Percentiles rank a stretch among this genome's conserved stretches.
Evolutionary conservation across 768 basidiomycete species (phyloP).

Genomic region (Leccinum disarticulatum): DNA sequence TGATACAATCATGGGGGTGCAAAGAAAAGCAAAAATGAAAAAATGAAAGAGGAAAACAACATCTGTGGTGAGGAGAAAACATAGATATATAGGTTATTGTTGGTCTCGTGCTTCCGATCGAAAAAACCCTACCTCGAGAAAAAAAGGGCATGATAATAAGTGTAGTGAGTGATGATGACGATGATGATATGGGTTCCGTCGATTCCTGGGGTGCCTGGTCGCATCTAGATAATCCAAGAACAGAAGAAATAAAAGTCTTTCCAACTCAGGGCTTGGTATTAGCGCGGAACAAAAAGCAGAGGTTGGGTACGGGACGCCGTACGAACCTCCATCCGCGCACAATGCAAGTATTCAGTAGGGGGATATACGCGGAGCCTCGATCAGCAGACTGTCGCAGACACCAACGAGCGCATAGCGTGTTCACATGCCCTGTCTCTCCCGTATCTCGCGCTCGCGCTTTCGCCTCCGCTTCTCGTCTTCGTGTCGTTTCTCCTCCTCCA

Average conservation of each 20-base stretch:
- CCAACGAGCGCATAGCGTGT: neutral
- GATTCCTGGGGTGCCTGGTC: slow-evolving; percentile 6
- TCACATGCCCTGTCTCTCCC: slow-evolving; percentile 32
- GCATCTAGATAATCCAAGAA: slow-evolving; percentile 25
- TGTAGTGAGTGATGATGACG: slow-evolving; percentile 1
- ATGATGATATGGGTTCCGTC: neutral
- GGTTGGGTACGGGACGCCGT: neutral
- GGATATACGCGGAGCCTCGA: neutral
- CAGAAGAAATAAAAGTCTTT: neutral
- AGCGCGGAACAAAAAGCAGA: neutral
- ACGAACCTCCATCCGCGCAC: neutral
- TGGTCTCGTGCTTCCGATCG: slow-evolving; percentile 1
- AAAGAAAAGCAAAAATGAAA: neutral
- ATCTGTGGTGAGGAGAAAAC: neutral
- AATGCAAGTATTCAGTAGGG: neutral
- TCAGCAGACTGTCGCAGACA: neutral
- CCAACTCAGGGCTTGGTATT: neutral
- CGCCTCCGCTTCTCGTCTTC: slow-evolving; percentile 74
- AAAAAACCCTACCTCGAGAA: neutral
- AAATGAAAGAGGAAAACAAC: neutral
- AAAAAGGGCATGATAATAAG: neutral
- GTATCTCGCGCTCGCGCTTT: slow-evolving; percentile 55
- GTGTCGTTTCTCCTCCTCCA: slow-evolving; percentile 63
- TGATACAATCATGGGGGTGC: slow-evolving; percentile 14
- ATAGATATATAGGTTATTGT: slow-evolving; percentile 7